A percentile compares a stretch with the other conserved stretches of the same genome.
These are phyloP conservation scores for Orbilia javanica DNA, from an alignment of 2,329 filamentous ascomycete genomes.

Conservation along the genomic window DNA sequence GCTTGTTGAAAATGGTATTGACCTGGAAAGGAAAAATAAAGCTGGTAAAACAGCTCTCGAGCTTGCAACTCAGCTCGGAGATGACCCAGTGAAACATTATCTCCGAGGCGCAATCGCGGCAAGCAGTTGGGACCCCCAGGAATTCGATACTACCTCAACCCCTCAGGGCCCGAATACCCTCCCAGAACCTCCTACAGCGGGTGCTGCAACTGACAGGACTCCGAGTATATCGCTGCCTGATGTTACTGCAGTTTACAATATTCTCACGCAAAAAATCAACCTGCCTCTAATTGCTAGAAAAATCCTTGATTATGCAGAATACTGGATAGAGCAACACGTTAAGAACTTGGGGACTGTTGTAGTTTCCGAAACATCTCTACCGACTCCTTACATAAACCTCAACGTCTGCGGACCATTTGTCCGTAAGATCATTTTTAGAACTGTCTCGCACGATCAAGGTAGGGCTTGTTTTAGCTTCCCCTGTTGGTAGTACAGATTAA, in stretches of 20 bases:
- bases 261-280: background rate
- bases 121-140: too few species aligned
- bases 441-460: slow-evolving; percentile 16
- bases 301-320: slow-evolving; percentile 19
- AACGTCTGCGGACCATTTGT: background rate
- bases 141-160: background rate
- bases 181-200: background rate
- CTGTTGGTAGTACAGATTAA: too few species aligned
- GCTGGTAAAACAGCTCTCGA: background rate
- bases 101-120: background rate
- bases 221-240: background rate
- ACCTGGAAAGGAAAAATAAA: background rate
- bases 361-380: background rate
- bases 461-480: too few species aligned
- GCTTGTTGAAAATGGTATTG: background rate
- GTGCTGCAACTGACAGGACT: background rate
- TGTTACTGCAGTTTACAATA: background rate
- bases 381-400: background rate
- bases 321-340: slow-evolving; percentile 17
- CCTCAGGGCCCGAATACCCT: background rate
- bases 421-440: slow-evolving; percentile 17
- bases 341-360: background rate
- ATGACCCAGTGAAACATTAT: background rate
- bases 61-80: background rate
- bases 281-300: background rate